These are phyloP conservation scores for Globisporangium rhizosaccharum DNA, from an alignment of 352 stramenopile genomes.

Conservation along the genomic window DNA sequence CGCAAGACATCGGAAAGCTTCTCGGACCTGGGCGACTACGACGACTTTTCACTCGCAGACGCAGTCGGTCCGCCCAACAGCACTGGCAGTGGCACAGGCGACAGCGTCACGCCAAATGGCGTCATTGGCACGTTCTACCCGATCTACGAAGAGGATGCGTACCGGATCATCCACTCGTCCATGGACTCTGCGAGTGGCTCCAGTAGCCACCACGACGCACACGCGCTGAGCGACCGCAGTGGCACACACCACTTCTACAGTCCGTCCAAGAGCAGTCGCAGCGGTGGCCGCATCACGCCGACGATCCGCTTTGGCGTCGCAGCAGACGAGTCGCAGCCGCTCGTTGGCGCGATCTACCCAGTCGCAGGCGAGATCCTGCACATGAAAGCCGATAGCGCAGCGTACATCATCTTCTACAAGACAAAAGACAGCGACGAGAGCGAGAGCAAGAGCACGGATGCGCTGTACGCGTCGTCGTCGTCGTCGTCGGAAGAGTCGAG, in stretches of 20 bases:
- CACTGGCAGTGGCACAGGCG: conserved; percentile 22
- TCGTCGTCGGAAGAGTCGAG: conserved; percentile 41
- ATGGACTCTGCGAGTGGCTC: conserved; percentile 40
- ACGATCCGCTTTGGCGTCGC: conserved; percentile 48
- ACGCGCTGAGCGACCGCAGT: conserved; percentile 10
- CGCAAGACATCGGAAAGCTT: conserved; percentile 86
- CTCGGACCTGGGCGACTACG: conserved; percentile 82
- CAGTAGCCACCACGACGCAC: conserved; percentile 14
- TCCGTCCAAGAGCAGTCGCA: conserved; percentile 29
- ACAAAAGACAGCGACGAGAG: conserved; percentile 33
- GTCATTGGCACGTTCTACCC: conserved; percentile 60
- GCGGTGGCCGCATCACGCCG: conserved; percentile 48
- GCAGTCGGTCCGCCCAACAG: conserved; percentile 30
- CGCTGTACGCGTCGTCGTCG: conserved; percentile 34
- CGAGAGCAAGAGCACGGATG: conserved; percentile 28
- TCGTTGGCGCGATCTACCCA: conserved; percentile 63
- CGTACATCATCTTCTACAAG: conserved; percentile 90
- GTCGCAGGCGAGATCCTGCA: conserved; percentile 69
- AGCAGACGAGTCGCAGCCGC: conserved; percentile 54
- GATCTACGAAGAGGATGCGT: conserved; percentile 73
- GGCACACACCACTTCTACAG: conserved; percentile 19
- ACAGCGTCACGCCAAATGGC: conserved; percentile 25
- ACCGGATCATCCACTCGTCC: conserved; percentile 49
- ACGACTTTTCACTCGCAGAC: conserved; percentile 75
- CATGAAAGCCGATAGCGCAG: conserved; percentile 64